These are phyloP conservation scores for Podila clonocystis DNA, from an alignment of 192 early-diverging fungal genomes.

Conservation along the genomic window DNA sequence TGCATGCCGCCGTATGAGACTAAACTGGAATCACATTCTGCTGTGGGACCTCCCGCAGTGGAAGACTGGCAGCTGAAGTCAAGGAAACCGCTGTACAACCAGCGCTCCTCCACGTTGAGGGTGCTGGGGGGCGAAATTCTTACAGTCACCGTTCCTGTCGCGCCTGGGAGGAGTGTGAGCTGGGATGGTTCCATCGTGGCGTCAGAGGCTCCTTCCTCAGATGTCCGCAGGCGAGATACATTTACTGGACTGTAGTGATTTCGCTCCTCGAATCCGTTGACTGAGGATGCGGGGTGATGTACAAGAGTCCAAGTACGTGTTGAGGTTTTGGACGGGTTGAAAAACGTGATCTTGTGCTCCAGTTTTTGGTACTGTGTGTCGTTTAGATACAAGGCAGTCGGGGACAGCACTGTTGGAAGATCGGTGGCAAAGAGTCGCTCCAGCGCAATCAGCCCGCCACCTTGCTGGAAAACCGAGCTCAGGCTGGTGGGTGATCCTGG, in stretches of 20 bases:
- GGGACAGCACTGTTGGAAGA: slow-evolving; percentile 60
- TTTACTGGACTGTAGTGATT: slow-evolving; percentile 24
- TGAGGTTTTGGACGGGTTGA: slow-evolving; percentile 14
- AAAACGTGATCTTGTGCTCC: slow-evolving; percentile 24
- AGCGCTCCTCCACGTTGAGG: slow-evolving; percentile 22
- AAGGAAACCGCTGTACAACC: slow-evolving; percentile 33
- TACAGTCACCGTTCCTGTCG: slow-evolving; percentile 1
- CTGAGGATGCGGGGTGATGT: slow-evolving; percentile 26
- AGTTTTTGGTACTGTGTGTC: slow-evolving; percentile 51
- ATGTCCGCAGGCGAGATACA: slow-evolving; percentile 19
- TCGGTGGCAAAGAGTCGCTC: slow-evolving; percentile 57
- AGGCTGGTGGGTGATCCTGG: slow-evolving; percentile 17
- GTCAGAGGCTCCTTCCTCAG: neutral
- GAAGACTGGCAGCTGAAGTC: slow-evolving; percentile 18
- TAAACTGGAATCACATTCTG: slow-evolving; percentile 25
- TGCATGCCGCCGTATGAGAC: slow-evolving; percentile 46
- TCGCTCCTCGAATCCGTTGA: slow-evolving; percentile 32
- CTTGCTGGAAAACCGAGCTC: slow-evolving; percentile 68
- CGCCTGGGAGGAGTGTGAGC: slow-evolving; percentile 8
- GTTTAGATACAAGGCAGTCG: slow-evolving; percentile 63
- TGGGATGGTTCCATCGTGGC: slow-evolving; percentile 14
- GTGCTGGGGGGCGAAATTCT: slow-evolving; percentile 10
- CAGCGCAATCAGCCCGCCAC: slow-evolving; percentile 77
- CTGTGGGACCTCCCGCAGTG: neutral
- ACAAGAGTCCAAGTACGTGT: slow-evolving; percentile 18